These are phyloP conservation scores for Cardiospermum halicacabum DNA, from an alignment of 345 rosid genomes.

Conservation along the genomic window DNA sequence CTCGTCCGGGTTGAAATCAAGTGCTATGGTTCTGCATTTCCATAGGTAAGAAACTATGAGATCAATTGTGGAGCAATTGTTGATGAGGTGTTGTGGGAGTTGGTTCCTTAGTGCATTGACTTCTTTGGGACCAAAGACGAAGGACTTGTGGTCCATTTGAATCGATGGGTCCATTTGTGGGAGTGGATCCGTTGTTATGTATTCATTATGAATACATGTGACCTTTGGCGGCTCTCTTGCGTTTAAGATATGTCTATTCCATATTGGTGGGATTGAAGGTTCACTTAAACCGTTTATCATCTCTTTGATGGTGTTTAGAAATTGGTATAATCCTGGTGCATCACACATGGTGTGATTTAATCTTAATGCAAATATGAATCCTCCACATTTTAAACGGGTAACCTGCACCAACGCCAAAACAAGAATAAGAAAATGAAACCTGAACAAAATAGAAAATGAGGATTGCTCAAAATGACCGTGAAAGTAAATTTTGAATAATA, in stretches of 20 bases:
- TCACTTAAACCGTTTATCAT: not conserved
- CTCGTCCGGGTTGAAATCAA: constrained; percentile 10
- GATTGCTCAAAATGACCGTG: too few species aligned
- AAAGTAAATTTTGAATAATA: too few species aligned
- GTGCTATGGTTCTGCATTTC: constrained; percentile 19
- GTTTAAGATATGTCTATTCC: not conserved
- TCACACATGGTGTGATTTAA: constrained; percentile 10
- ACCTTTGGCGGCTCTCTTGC: constrained; percentile 9
- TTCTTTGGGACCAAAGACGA: constrained; percentile 11
- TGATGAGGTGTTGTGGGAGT: constrained; percentile 3
- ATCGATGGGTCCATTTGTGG: not conserved
- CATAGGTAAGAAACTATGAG: constrained; percentile 14
- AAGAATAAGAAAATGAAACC: too few species aligned
- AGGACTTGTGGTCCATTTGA: not conserved
- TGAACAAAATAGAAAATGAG: too few species aligned
- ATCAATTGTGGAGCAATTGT: constrained; percentile 14
- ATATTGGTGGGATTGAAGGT: not conserved
- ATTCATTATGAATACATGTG: constrained; percentile 9
- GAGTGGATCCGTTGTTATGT: not conserved
- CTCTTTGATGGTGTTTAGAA: not conserved
- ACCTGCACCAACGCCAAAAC: constrained; percentile 1
- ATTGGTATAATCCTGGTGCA: not conserved
- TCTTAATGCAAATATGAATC: constrained; percentile 8
- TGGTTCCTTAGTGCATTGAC: not conserved
- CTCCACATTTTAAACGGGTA: constrained; percentile 10